Percentiles rank a stretch among this genome's conserved stretches.
phyloP scores from a whole-genome alignment of 495 filamentous ascomycete genomes.

The Aspergillus avenaceus region DNA sequence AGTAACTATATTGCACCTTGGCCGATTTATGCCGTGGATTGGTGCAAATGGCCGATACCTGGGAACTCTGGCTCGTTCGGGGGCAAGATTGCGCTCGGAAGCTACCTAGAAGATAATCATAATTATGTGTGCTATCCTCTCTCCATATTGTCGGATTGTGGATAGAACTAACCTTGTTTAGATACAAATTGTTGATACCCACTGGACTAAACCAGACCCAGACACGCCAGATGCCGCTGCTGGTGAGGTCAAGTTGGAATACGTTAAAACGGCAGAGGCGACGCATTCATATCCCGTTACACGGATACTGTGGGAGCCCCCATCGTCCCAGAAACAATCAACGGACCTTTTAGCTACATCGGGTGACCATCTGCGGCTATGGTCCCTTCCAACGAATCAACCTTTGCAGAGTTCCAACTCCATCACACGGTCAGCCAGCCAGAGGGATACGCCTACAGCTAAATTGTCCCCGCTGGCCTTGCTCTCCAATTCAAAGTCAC shows the following conservation, averaged over 20 bases:
- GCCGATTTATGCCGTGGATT: constrained; percentile 94
- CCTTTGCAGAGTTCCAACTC: constrained; percentile 56
- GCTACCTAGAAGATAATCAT: constrained; percentile 95
- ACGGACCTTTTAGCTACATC: constrained; percentile 96
- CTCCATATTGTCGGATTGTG: not conserved
- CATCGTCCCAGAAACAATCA: constrained; percentile 92
- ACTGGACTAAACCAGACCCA: constrained; percentile 63
- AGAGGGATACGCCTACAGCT: constrained; percentile 61
- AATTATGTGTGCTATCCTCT: constrained; percentile 69
- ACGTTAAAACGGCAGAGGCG: constrained; percentile 92
- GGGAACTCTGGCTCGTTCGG: constrained; percentile 60
- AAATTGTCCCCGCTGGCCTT: constrained; percentile 93
- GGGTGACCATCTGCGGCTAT: constrained; percentile 91
- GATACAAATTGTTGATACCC: constrained; percentile 97
- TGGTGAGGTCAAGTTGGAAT: constrained; percentile 77
- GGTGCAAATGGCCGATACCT: constrained; percentile 96
- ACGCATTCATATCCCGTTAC: constrained; percentile 98
- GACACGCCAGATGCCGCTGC: constrained; percentile 62
- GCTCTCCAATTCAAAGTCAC: constrained; percentile 95
- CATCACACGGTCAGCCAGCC: constrained; percentile 64
- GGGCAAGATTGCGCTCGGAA: constrained; percentile 91
- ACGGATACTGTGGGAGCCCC: constrained; percentile 93
- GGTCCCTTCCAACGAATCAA: constrained; percentile 72
- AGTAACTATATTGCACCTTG: constrained; percentile 94
- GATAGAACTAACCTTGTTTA: constrained; percentile 33